Conservation (phyloP, 148 eudicot genomes). For the Tetragonia tetragonoides region DNA sequence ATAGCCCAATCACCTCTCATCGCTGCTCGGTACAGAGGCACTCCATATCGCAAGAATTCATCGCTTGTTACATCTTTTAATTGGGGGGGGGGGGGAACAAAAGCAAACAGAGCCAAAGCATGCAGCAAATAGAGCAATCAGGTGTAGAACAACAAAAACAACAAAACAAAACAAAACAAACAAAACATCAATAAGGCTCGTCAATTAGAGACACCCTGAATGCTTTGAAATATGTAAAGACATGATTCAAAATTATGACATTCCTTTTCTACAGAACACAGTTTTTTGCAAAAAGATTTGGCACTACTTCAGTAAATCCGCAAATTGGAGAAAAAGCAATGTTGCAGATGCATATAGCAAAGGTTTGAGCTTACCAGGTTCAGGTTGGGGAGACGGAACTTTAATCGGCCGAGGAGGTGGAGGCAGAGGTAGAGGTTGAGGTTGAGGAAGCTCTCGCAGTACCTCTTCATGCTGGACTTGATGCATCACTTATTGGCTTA, state of each 20-base stretch:
- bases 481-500: conserved; percentile 1
- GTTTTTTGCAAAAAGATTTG: too few species aligned
- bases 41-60: conserved; percentile 8
- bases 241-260: neutral
- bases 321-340: neutral
- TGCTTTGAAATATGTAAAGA: neutral
- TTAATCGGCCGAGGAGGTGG: neutral
- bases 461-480: conserved; percentile 5
- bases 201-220: neutral
- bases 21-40: conserved; percentile 15
- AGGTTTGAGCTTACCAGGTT: neutral
- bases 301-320: too few species aligned
- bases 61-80: conserved; percentile 17
- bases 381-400: neutral
- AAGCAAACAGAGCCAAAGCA: neutral
- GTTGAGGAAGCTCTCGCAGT: neutral
- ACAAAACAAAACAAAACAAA: too few species aligned
- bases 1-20: conserved; percentile 14
- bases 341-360: too few species aligned
- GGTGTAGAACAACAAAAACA: neutral
- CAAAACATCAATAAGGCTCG: too few species aligned
- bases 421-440: neutral
- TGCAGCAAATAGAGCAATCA: neutral
- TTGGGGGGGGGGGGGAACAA: neutral
- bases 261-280: too few species aligned